Evolutionary conservation across 148 eudicot genomes (phyloP).

Genomic region (Rhododendron simsii): DNA sequence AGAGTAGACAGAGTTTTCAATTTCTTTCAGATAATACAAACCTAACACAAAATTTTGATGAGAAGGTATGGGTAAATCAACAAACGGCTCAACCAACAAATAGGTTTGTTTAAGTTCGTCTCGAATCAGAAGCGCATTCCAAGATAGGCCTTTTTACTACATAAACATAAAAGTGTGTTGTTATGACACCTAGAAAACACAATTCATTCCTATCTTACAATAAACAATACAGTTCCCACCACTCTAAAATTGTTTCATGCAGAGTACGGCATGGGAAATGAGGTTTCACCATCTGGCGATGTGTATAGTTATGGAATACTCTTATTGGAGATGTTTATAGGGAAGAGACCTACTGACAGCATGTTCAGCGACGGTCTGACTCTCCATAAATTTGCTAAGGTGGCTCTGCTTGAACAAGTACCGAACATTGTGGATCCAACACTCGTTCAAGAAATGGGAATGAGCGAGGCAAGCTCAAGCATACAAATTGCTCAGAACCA

Average conservation of each 20-base stretch:
- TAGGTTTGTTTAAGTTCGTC: no score
- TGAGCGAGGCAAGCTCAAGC: neutral
- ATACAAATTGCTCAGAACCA: neutral
- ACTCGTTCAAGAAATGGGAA: neutral
- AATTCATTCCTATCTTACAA: no score
- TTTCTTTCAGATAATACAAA: no score
- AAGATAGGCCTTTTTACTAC: no score
- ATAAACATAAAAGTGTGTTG: no score
- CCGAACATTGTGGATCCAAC: neutral
- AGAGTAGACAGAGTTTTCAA: no score
- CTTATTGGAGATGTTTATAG: neutral
- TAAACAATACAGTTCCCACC: no score
- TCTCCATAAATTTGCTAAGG: neutral
- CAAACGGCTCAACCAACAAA: no score
- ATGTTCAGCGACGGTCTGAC: neutral
- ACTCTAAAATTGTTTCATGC: neutral
- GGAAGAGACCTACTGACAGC: neutral
- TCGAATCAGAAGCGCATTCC: no score
- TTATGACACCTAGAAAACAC: no score
- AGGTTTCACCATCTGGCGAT: neutral
- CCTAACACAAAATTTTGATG: no score
- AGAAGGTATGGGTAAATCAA: no score
- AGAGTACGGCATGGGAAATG: neutral
- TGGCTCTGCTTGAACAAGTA: neutral
- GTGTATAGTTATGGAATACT: neutral